Percentiles rank a stretch among this genome's conserved stretches.
phyloP scores from a whole-genome alignment of 495 filamentous ascomycete species.

The Hypoxylon perforatum region DNA sequence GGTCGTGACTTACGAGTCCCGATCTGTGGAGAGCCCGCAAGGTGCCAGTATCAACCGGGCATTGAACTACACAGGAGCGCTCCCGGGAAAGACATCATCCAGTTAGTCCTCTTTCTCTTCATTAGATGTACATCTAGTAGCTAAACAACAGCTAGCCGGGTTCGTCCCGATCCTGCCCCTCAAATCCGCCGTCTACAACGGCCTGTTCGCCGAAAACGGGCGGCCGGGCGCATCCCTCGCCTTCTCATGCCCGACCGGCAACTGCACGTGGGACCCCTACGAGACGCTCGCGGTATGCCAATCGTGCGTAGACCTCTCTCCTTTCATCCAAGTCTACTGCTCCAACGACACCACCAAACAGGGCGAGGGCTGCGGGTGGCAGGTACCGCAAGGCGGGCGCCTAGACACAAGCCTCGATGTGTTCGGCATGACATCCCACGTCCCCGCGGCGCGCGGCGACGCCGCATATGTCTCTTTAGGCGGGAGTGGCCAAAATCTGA shows the following conservation, averaged over 20 bases:
- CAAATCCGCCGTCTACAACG: constrained; percentile 49
- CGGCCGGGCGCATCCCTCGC: constrained; percentile 35
- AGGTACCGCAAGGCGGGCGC: constrained; percentile 35
- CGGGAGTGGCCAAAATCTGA: no score
- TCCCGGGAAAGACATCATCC: constrained; percentile 14
- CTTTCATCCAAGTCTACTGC: constrained; percentile 40
- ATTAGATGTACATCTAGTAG: background rate
- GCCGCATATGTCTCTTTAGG: no score
- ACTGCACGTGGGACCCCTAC: constrained; percentile 44
- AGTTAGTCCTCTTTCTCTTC: constrained; percentile 8
- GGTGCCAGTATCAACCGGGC: constrained; percentile 30
- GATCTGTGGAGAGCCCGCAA: constrained; percentile 3
- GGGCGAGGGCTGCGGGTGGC: constrained; percentile 34
- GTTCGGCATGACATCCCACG: constrained; percentile 42
- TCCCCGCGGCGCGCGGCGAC: constrained; percentile 30
- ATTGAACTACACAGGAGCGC: constrained; percentile 22
- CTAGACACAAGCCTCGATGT: constrained; percentile 33
- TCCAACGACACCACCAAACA: background rate
- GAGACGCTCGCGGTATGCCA: constrained; percentile 45
- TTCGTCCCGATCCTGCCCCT: constrained; percentile 47
- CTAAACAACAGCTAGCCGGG: constrained; percentile 11
- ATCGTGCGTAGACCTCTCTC: constrained; percentile 44
- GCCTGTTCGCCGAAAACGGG: constrained; percentile 45
- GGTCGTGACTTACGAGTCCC: constrained; percentile 33
- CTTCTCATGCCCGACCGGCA: constrained; percentile 42